These are phyloP conservation scores for Odontarrhena argentea DNA, from an alignment of 345 rosid species.

Conservation along the genomic window DNA sequence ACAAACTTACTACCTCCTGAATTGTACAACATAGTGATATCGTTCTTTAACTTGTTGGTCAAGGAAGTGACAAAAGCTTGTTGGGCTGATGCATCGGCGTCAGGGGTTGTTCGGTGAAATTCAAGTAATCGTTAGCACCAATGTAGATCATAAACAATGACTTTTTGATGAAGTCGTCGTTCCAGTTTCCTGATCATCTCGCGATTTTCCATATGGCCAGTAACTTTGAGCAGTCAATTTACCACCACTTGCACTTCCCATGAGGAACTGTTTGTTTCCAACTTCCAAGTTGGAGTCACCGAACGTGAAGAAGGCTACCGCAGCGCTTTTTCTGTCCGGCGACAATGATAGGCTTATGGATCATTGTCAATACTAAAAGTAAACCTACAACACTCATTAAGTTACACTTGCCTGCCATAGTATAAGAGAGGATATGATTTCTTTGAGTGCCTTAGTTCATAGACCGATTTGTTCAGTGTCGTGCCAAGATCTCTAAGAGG, in stretches of 20 bases:
- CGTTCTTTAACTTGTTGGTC: conserved; percentile 30
- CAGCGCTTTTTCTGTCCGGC: conserved; percentile 27
- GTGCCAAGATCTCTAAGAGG: too few relatives aligned
- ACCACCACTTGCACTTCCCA: too few relatives aligned
- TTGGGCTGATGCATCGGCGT: conserved; percentile 32
- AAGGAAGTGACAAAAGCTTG: conserved; percentile 38
- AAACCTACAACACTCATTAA: conserved; percentile 21
- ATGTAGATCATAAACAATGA: conserved; percentile 34
- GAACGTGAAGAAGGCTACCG: conserved; percentile 34
- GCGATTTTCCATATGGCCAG: conserved; percentile 43
- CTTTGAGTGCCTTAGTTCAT: too few relatives aligned
- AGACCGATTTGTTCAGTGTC: background rate
- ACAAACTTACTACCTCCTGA: conserved; percentile 41
- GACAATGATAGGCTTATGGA: conserved; percentile 13
- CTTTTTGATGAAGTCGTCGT: background rate
- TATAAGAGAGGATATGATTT: background rate
- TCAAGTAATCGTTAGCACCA: conserved; percentile 34
- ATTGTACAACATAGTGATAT: conserved; percentile 20
- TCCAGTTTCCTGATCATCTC: conserved; percentile 37
- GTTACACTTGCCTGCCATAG: conserved; percentile 11
- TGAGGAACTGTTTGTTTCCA: conserved; percentile 28
- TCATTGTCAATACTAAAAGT: conserved; percentile 1
- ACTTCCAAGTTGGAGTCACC: conserved; percentile 40
- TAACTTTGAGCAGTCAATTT: conserved; percentile 7
- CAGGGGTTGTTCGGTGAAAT: conserved; percentile 20